Base-by-base conservation (phyloP, 2,329 filamentous ascomycete species). In the Apiospora pterosperma region DNA sequence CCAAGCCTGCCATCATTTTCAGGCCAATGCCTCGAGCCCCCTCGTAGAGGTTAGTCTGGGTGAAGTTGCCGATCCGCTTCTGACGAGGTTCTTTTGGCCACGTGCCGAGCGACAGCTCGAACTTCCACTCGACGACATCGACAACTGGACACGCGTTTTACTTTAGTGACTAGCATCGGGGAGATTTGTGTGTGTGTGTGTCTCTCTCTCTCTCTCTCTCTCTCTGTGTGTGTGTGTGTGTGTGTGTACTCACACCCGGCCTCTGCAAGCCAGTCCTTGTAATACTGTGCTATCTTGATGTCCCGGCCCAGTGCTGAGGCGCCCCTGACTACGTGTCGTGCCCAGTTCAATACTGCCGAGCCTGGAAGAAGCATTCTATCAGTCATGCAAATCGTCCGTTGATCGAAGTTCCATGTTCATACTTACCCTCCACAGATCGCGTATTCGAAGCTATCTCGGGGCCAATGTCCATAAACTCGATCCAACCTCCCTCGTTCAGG, bases 181-280 rank as follows among this genome's bases (percentile, higher is more conserved):
- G n/a, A n/a, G n/a, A n/a, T n/a, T 12, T 39, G 12, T 5, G 28
- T 5, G 44, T 19, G 8, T 28, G 23, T 7, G 4, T 1, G 25
- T 28, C n/a, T n/a, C n/a, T n/a, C n/a, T n/a, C n/a, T n/a, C n/a
- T n/a, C n/a, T n/a, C n/a, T n/a, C n/a, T n/a, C n/a, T n/a, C n/a
- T n/a, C n/a, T n/a, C n/a, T n/a, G n/a, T n/a, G n/a, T n/a, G n/a
- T n/a, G 36, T 39, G 12, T 5, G 28, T 5, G 44, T 19, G 8
- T 28, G 23, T 7, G 4, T 1, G 25, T 28, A 65, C 63, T 60
- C 36, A 62, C 63, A 65, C 38, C 63, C 63, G 16, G 28, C n/a
- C n/a, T 65, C 63, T 31, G 25, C 19, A 11, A 63, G 52, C 63
- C 61, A 62, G n/a, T 59, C 41, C 25, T 52, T 65, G 52, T 62